phyloP scores from a whole-genome alignment of 352 stramenopile genomes.

The Phytophthora pinifolia region DNA sequence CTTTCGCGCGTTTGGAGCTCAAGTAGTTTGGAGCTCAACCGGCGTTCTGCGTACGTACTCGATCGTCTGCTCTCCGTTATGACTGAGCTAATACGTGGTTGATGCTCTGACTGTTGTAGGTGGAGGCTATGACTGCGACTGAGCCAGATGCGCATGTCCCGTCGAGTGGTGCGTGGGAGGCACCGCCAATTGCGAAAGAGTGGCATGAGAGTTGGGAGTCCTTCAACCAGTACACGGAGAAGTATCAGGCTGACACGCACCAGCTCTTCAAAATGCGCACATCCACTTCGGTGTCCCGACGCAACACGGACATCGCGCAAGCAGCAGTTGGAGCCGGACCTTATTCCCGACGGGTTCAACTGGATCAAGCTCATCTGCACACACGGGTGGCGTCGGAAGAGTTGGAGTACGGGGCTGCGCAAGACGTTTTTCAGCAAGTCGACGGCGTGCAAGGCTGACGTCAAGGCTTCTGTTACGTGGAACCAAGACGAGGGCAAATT shows the following conservation, averaged over 20 bases:
- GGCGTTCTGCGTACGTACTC: no score
- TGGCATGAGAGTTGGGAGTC: constrained; percentile 7
- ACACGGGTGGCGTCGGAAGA: constrained; percentile 9
- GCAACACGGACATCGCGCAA: constrained; percentile 7
- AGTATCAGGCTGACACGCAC: constrained; percentile 7
- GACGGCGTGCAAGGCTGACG: constrained; percentile 4
- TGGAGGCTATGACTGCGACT: constrained; percentile 1
- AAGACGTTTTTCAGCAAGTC: constrained; percentile 13
- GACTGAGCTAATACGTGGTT: no score
- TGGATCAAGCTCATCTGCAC: constrained; percentile 6
- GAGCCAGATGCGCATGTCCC: constrained; percentile 4
- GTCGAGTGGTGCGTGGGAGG: neutral
- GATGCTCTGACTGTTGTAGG: neutral
- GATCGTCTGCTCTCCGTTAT: no score
- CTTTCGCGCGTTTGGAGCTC: neutral
- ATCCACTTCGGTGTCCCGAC: constrained; percentile 1
- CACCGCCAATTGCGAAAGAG: constrained; percentile 1
- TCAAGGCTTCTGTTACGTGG: constrained; percentile 1
- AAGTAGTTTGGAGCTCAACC: no score
- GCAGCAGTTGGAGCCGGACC: neutral
- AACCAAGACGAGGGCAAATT: neutral
- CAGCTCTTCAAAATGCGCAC: constrained; percentile 5
- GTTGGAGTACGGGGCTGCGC: constrained; percentile 1
- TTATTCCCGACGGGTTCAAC: constrained; percentile 11
- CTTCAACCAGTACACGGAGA: neutral